Conservation (phyloP, 192 early-diverging fungal species). For the Entomortierella parvispora region DNA sequence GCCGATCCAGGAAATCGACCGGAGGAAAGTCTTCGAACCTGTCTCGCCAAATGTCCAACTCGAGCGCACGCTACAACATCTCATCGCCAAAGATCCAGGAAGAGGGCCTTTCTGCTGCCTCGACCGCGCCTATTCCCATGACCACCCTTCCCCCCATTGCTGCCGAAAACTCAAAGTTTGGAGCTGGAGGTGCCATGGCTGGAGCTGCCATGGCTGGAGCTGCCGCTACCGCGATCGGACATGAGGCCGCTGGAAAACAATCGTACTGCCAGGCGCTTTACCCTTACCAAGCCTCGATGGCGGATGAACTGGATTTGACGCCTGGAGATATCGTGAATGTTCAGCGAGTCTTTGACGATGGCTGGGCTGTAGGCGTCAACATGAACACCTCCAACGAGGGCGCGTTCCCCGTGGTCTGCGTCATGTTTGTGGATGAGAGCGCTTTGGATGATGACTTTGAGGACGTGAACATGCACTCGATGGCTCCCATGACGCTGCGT, state of each 20-base stretch:
- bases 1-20: conserved; percentile 5
- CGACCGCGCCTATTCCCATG: conserved; percentile 35
- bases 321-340: conserved; percentile 78
- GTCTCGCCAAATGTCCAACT: conserved; percentile 33
- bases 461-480: conserved; percentile 48
- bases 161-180: neutral
- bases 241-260: conserved; percentile 20
- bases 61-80: conserved; percentile 40
- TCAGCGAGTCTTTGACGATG: conserved; percentile 84
- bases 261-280: conserved; percentile 52
- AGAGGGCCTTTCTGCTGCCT: conserved; percentile 16
- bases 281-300: conserved; percentile 73
- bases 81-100: conserved; percentile 47
- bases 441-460: conserved; percentile 49
- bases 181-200: neutral
- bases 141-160: conserved; percentile 22
- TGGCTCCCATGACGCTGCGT: conserved; percentile 43
- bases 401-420: conserved; percentile 88
- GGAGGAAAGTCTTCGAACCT: conserved; percentile 4
- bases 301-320: conserved; percentile 81
- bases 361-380: conserved; percentile 90
- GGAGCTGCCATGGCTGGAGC: conserved; percentile 8
- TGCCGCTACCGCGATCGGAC: conserved; percentile 9
- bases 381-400: conserved; percentile 74
- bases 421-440: conserved; percentile 58